A percentile compares a stretch with the other conserved stretches of the same genome.
Conservation (phyloP, 2,329 filamentous ascomycete species). For the Fusarium graminum region DNA sequence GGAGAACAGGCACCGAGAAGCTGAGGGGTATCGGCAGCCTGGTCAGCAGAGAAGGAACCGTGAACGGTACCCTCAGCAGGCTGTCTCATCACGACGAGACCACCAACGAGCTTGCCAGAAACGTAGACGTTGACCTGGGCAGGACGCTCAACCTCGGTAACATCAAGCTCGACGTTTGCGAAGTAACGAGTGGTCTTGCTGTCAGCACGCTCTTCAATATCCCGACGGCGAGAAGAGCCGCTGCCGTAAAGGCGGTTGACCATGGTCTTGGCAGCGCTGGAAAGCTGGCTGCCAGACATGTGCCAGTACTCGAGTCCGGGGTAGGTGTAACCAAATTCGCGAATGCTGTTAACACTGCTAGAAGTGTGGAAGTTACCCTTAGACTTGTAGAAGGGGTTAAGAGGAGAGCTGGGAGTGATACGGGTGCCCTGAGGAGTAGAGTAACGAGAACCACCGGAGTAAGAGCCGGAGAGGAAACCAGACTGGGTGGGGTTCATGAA, state of each 20-base stretch:
- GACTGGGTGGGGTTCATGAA: constrained; percentile 55
- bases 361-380: constrained; percentile 59
- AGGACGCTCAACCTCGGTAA: constrained; percentile 54
- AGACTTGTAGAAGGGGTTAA: constrained; percentile 64
- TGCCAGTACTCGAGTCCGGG: constrained; percentile 54
- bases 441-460: constrained; percentile 55
- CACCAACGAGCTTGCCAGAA: constrained; percentile 51
- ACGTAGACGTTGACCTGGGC: constrained; percentile 54
- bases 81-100: constrained; percentile 55
- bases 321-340: constrained; percentile 58
- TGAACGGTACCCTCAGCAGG: constrained; percentile 51
- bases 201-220: constrained; percentile 30
- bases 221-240: constrained; percentile 30
- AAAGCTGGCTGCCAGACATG: constrained; percentile 51
- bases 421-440: constrained; percentile 56
- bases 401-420: constrained; percentile 60
- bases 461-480: constrained; percentile 53
- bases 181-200: constrained; percentile 52
- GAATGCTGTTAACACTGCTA: constrained; percentile 51
- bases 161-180: constrained; percentile 53
- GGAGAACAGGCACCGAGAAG: constrained; percentile 54
- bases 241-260: constrained; percentile 54
- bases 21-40: constrained; percentile 74
- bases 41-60: constrained; percentile 59
- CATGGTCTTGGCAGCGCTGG: constrained; percentile 48